Evolutionary conservation across 768 basidiomycete genomes (phyloP), one percentile per base, ranked within the genome.

Genomic region (Lactifluus pinguis): DNA sequence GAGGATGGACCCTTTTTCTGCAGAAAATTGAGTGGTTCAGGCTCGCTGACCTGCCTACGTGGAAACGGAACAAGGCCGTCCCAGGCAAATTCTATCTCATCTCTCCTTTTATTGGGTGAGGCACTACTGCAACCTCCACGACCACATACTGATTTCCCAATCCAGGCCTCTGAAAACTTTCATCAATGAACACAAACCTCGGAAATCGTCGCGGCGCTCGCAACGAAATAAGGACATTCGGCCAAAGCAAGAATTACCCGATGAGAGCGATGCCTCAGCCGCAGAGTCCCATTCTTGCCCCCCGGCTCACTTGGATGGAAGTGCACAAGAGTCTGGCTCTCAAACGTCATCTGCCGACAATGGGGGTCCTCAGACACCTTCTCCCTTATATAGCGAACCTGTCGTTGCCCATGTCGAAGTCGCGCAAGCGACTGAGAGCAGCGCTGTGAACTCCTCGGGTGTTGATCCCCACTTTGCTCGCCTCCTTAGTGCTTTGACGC

Each of bases 11-110:
- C 56, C 69, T 65, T 67, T 52, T 63, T 61, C 42, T 48, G 41
- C 70, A 98, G 95, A 92, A 91, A 78, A 98, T 98, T 66, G 87
- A 94, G 70, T 99, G 97, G 97, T 97, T 97, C 73, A 83, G 78
- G 61, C 76, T 98, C 53, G 78, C 80, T 19, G 93, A 98, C 70
- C 77, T 99, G 9, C 97, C 95, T 1, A 93, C 91, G 0, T 99
- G 95, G 95, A 92, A 83, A 70, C 83, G 83, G 67, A 87, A 81
- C 70, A 89, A 81, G 69, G 76, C 79, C 39, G 76, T 75, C 59
- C 79, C 78, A 15, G 86, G 89, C 45, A 93, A 89, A 72, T 98
- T 97, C 73, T 99, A 97, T 75, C 78, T 98, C 69, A 93, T 98
- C 41, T 84, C 92, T 0, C 95, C 95, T 4, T 97, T 98, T 75